phyloP scores from a whole-genome alignment of 108 stramenopile species.

The Pinguiococcus pyrenoidosus region DNA sequence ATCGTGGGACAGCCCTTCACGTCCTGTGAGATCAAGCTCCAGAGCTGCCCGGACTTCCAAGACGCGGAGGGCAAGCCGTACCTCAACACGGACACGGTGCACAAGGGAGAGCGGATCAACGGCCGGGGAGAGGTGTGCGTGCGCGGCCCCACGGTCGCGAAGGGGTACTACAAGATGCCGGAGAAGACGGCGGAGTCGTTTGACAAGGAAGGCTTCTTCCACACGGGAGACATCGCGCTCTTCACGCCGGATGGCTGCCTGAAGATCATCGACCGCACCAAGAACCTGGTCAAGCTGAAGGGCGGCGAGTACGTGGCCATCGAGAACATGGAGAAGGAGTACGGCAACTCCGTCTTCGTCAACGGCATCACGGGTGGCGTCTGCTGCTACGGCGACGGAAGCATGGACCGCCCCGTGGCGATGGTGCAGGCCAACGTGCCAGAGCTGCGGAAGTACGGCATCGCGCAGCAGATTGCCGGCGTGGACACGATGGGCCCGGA shows the following conservation, averaged over 20 bases:
- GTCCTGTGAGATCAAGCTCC: conserved; percentile 56
- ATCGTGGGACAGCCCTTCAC: conserved; percentile 73
- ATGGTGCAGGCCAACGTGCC: too few relatives aligned
- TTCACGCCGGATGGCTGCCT: conserved; percentile 79
- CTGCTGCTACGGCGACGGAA: too few relatives aligned
- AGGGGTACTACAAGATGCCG: conserved; percentile 89
- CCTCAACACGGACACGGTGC: conserved; percentile 33
- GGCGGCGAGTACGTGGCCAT: conserved; percentile 88
- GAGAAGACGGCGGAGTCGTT: conserved; percentile 81
- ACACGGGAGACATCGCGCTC: conserved; percentile 90
- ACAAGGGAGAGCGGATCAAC: conserved; percentile 13
- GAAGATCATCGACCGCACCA: conserved; percentile 62
- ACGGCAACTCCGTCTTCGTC: too few relatives aligned
- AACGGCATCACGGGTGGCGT: too few relatives aligned
- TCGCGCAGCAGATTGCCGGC: too few relatives aligned
- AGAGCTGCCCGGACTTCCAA: too few relatives aligned
- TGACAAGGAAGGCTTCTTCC: conserved; percentile 80
- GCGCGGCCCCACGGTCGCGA: conserved; percentile 78
- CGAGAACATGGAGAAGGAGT: conserved; percentile 93
- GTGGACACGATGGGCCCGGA: too few relatives aligned
- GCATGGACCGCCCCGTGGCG: too few relatives aligned
- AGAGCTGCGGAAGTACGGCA: too few relatives aligned
- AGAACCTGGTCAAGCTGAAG: conserved; percentile 84
- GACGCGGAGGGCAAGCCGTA: conserved; percentile 85
- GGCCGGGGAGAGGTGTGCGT: conserved; percentile 89